Evolutionary conservation across 2,329 filamentous ascomycete species (phyloP), one percentile per base, ranked within the genome.

Genomic region (Emergomyces pasteurianus): DNA sequence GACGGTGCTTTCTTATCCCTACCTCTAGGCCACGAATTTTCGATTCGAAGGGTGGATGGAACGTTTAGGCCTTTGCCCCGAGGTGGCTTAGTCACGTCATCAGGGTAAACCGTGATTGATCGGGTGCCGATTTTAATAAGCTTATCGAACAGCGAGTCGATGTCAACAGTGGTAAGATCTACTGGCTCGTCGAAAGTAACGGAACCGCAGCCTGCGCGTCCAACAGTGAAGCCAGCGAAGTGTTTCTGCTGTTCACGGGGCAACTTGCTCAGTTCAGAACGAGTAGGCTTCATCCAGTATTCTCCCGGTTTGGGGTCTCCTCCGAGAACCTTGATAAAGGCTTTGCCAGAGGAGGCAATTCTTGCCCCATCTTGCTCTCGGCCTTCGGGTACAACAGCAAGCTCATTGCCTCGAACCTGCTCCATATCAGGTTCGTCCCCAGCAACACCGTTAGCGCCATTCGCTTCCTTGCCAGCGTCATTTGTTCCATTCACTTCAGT

Each of bases 41-140:
- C 87, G 12, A 99, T 82, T n/a, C 83, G 84, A 65, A 99, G 92
- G 43, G 83, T 86, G 0, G 94, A 90, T 2, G 91, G 92, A 8
- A 96, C 90, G 69, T 99, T 99, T 65, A 99, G 81, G 6, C 90
- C 92, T 70, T 91, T 90, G 61, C 95, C 94, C 61, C 86, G 81
- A 0, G 87, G 82, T 18, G 94, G 92, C 75, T 96, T 99, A 70
- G 86, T 85, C 5, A 82, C 81, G 47, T 85, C 79, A 52, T 87
- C 82, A 4, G 80, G 87, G 70, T 99, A 99, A 8, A 97, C 94
- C 0, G 92, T 96, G 28, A 90, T 90, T 9, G 87, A 87, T 42
- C 94, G 88, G 57, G 86, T 81, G 50, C 84, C 82, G 56, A 97
- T 83, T 58, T 86, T 80, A 42, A 97, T 88, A 67, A 96, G 87